These are phyloP conservation scores for Fusarium kyushuense DNA, from an alignment of 2,329 filamentous ascomycete species.

Conservation along the genomic window DNA sequence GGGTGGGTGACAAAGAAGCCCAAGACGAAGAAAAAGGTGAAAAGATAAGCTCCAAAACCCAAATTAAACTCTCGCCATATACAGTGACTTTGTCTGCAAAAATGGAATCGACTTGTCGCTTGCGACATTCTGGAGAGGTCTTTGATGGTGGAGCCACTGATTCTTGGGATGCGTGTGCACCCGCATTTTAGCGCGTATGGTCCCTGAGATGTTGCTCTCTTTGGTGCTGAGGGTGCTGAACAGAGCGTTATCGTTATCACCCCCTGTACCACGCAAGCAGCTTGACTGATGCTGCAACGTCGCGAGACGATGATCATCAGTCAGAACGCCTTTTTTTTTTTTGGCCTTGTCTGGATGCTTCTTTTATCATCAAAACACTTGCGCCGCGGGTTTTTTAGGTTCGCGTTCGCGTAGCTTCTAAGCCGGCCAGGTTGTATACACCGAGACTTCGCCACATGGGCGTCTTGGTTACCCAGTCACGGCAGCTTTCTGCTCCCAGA, in stretches of 20 bases:
- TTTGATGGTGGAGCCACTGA: slow-evolving; percentile 42
- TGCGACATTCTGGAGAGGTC: slow-evolving; percentile 37
- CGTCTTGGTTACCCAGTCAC: slow-evolving; percentile 38
- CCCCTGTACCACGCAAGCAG: slow-evolving; percentile 41
- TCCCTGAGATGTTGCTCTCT: slow-evolving; percentile 35
- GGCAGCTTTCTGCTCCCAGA: slow-evolving; percentile 38
- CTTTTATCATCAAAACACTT: slow-evolving; percentile 42
- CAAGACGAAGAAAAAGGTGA: slow-evolving; percentile 7
- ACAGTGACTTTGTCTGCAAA: slow-evolving; percentile 31
- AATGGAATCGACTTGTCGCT: slow-evolving; percentile 36
- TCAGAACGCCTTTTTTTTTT: slow-evolving; percentile 33
- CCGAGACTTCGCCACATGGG: slow-evolving; percentile 41
- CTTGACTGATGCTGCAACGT: slow-evolving; percentile 31
- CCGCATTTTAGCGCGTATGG: slow-evolving; percentile 42
- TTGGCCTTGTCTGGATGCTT: slow-evolving; percentile 40
- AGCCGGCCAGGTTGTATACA: slow-evolving; percentile 41
- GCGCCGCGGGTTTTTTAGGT: slow-evolving; percentile 7
- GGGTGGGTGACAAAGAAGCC: slow-evolving; percentile 35
- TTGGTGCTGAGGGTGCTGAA: slow-evolving; percentile 20
- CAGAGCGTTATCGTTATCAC: slow-evolving; percentile 37
- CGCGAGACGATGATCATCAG: slow-evolving; percentile 40
- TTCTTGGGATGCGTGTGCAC: slow-evolving; percentile 39
- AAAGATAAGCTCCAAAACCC: slow-evolving; percentile 22
- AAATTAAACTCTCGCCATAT: slow-evolving; percentile 35
- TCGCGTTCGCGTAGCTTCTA: slow-evolving; percentile 40